Evolutionary conservation across 2,329 filamentous ascomycete species (phyloP).

Genomic region (Colletotrichum costaricense): DNA sequence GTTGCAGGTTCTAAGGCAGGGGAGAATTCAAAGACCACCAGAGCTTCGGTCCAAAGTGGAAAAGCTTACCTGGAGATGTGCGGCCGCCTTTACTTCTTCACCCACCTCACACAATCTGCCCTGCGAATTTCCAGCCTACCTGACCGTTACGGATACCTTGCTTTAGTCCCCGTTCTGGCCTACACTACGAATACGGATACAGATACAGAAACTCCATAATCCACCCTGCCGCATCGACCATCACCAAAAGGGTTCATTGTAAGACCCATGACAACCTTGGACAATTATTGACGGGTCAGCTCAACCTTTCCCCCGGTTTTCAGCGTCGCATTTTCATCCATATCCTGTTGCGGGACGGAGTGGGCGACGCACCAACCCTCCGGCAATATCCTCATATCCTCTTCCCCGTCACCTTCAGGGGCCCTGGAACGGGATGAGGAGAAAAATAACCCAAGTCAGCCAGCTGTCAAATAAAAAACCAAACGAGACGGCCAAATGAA

Average conservation of each 20-base stretch:
- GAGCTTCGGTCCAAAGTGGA: conserved; percentile 1
- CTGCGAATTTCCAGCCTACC: background rate
- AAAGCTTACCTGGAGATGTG: conserved; percentile 12
- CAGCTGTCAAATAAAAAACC: background rate
- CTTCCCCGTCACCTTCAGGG: conserved; percentile 2
- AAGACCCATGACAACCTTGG: background rate
- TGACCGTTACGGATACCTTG: background rate
- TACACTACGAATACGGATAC: background rate
- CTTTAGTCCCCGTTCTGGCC: background rate
- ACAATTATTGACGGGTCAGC: background rate
- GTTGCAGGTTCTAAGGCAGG: background rate
- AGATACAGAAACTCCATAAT: background rate
- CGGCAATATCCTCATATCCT: conserved; percentile 27
- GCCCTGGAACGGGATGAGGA: background rate
- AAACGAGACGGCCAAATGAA: conserved; percentile 2
- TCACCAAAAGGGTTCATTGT: background rate
- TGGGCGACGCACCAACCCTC: conserved; percentile 32
- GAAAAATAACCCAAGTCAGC: background rate
- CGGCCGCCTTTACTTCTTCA: background rate
- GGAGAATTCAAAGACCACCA: background rate
- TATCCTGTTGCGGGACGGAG: conserved; percentile 14
- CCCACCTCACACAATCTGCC: background rate
- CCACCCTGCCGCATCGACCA: background rate
- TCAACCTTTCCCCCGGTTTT: conserved; percentile 17
- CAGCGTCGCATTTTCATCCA: conserved; percentile 14